Percentiles rank a stretch among this genome's conserved stretches.
Conservation (phyloP, 1,284 basidiomycete species). For the Phellopilus nigrolimitatus region DNA sequence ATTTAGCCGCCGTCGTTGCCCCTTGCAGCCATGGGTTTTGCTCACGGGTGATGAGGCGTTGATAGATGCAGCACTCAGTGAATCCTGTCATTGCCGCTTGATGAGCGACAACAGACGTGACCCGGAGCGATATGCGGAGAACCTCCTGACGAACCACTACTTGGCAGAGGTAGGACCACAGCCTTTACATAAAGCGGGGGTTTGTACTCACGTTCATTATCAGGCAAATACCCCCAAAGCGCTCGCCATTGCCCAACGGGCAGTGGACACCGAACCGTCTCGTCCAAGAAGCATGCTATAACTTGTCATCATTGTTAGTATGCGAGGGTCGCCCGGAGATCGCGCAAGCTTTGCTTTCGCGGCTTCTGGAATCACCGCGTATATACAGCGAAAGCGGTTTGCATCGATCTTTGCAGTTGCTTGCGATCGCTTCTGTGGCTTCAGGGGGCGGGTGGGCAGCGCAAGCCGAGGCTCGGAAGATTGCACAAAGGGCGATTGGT, state of each 20-base stretch:
- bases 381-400: conserved; percentile 30
- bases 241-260: conserved; percentile 48
- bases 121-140: conserved; percentile 58
- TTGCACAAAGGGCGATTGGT: conserved; percentile 65
- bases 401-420: conserved; percentile 40
- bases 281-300: conserved; percentile 41
- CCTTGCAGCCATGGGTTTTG: conserved; percentile 86
- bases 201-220: conserved; percentile 1
- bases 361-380: conserved; percentile 24
- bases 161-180: conserved; percentile 56
- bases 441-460: conserved; percentile 25
- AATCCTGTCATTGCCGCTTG: conserved; percentile 67
- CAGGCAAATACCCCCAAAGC: conserved; percentile 51
- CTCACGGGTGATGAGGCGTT: conserved; percentile 74
- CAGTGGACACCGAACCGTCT: conserved; percentile 52
- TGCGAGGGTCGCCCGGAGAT: conserved; percentile 40
- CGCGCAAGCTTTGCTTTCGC: conserved; percentile 37
- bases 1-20: conserved; percentile 74
- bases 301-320: conserved; percentile 50
- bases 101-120: conserved; percentile 61
- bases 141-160: conserved; percentile 63
- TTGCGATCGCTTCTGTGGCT: conserved; percentile 36
- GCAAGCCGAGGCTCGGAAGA: conserved; percentile 31
- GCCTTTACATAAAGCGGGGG: background rate
- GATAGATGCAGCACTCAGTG: conserved; percentile 83